A percentile compares a stretch with the other conserved stretches of the same genome.
Conservation (phyloP, 768 basidiomycete species). For the Gymnopilus junonius region DNA sequence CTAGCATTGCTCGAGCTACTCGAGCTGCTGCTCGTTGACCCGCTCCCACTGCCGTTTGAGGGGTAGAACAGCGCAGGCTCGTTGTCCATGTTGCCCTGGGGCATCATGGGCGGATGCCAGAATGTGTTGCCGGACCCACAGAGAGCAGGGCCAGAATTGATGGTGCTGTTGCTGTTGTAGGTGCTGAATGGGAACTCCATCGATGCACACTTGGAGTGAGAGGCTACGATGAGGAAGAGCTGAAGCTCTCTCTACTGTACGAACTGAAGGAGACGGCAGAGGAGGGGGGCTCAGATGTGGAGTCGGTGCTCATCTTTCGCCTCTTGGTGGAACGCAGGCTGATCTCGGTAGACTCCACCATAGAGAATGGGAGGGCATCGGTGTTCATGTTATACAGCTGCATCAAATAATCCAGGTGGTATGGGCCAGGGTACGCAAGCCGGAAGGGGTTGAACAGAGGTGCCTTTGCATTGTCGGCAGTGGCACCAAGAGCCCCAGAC, state of each 20-base stretch:
- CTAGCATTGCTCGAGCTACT: constrained; percentile 8
- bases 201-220: constrained; percentile 62
- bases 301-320: constrained; percentile 70
- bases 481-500: constrained; percentile 46
- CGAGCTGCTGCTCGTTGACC: constrained; percentile 8
- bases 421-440: constrained; percentile 67
- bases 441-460: constrained; percentile 40
- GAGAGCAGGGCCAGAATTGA: constrained; percentile 48
- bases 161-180: constrained; percentile 45
- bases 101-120: constrained; percentile 81
- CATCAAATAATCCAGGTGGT: constrained; percentile 71
- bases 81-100: constrained; percentile 44
- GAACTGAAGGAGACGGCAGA: constrained; percentile 69
- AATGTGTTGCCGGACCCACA: constrained; percentile 65
- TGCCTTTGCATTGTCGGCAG: constrained; percentile 22
- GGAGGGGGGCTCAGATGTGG: constrained; percentile 56
- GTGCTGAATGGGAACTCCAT: constrained; percentile 70
- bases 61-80: constrained; percentile 66
- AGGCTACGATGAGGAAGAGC: constrained; percentile 53
- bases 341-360: constrained; percentile 49
- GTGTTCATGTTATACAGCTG: constrained; percentile 53
- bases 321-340: constrained; percentile 64
- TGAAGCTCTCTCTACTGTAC: constrained; percentile 60
- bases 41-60: constrained; percentile 5
- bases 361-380: constrained; percentile 59